Percentiles rank a stretch among this genome's conserved stretches.
phyloP scores from a whole-genome alignment of 352 stramenopile species.

The Phytophthora brassicae region DNA sequence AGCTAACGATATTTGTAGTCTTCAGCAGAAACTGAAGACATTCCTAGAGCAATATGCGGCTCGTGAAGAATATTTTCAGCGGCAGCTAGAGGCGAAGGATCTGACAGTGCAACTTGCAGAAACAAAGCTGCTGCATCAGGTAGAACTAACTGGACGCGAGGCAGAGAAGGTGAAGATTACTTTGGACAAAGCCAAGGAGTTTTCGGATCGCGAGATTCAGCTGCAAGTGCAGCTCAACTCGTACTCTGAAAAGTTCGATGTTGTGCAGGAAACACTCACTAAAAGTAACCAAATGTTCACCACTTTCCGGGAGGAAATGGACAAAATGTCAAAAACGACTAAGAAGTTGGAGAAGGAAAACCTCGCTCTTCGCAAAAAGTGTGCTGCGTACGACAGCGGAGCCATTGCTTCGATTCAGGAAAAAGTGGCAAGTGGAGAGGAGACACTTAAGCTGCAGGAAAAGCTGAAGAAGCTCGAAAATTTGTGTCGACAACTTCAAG shows the following conservation, averaged over 20 bases:
- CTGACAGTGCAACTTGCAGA: slow-evolving; percentile 79
- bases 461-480: slow-evolving; percentile 86
- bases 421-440: slow-evolving; percentile 57
- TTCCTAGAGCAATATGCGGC: slow-evolving; percentile 82
- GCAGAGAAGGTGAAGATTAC: slow-evolving; percentile 70
- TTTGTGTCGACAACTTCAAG: slow-evolving; percentile 81
- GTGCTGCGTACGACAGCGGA: slow-evolving; percentile 71
- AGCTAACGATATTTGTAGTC: slow-evolving; percentile 28
- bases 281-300: slow-evolving; percentile 89
- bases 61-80: slow-evolving; percentile 83
- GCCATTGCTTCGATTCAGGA: slow-evolving; percentile 80
- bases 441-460: slow-evolving; percentile 72
- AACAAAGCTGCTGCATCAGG: slow-evolving; percentile 78
- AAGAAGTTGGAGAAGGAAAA: slow-evolving; percentile 90
- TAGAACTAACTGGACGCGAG: slow-evolving; percentile 72
- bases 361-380: slow-evolving; percentile 76
- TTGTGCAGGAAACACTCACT: slow-evolving; percentile 81
- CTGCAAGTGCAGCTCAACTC: slow-evolving; percentile 76
- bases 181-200: slow-evolving; percentile 83
- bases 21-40: slow-evolving; percentile 82
- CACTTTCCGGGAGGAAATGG: slow-evolving; percentile 84
- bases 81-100: slow-evolving; percentile 84
- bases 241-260: slow-evolving; percentile 87
- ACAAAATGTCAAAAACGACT: slow-evolving; percentile 88
- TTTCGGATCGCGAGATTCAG: slow-evolving; percentile 72